Evolutionary conservation across 2,329 filamentous ascomycete genomes (phyloP), one percentile per base, ranked within the genome.

Genomic region (Sclerotinia glacialis): DNA sequence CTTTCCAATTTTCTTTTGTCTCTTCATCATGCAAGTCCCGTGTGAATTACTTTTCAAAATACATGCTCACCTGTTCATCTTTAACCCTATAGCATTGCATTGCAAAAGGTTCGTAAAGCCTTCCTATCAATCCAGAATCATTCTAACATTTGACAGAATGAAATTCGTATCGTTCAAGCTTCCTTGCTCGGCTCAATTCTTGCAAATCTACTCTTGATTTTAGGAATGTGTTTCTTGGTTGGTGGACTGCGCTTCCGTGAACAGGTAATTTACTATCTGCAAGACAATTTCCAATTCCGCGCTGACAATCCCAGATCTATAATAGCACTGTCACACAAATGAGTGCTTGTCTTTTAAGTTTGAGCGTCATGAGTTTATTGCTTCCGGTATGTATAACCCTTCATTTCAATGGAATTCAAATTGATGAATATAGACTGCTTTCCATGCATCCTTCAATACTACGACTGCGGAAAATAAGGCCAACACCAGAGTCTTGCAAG

Each of bases 281-380:
- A 16, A 42, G 11, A 37, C 44, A 31, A 40, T 16, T 42, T 21
- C 21, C 4, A 18, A 12, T 21, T 18, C 14, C 4, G 23, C 34
- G 53, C 70, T 75, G 50, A 74, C 40, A 12, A 5, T 28, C 14
- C 5, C 64, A 90, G 86, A 89, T 97, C 69, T 97, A 97, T 80
- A 97, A 97, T 79, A 95, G 88, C 79, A 97, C 92, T 28, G 92
- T 97, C 67, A 97, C 93, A 0, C 93, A 97, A 77, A 97, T 97
- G 92, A 97, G 92, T 76, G 93, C 93, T 62, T 96, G 92, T 79
- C 83, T 97, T 72, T 85, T 97, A 72, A 96, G 92, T 81, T 79
- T 97, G 78, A 93, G 91, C 75, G 93, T 96, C 68, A 93, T 92
- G 79, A 97, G 93, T 80, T 82, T 97, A 28, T 84, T 97, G 34